These are phyloP conservation scores for Penicillium sp. DNA, from an alignment of 2,329 filamentous ascomycete species.

Conservation along the genomic window DNA sequence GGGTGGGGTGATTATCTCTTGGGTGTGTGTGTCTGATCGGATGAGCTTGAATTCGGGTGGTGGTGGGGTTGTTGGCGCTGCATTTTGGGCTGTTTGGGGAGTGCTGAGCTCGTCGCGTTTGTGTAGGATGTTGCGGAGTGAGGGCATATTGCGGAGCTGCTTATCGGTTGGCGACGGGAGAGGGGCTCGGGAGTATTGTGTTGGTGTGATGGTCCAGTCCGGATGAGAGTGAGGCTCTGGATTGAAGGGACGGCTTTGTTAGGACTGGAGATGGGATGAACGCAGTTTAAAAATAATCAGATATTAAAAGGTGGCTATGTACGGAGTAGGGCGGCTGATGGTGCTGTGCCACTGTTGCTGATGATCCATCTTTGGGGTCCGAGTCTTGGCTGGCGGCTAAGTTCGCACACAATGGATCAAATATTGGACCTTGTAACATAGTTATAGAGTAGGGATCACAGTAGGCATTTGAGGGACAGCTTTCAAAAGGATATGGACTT, in stretches of 20 bases:
- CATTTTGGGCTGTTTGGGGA: slow-evolving; percentile 42
- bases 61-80: slow-evolving; percentile 35
- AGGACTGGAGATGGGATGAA: background rate
- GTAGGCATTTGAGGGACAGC: too few relatives aligned
- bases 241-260: background rate
- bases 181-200: background rate
- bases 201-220: background rate
- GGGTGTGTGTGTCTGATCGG: slow-evolving; percentile 73
- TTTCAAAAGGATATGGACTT: background rate
- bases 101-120: slow-evolving; percentile 56
- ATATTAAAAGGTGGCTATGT: background rate
- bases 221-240: background rate
- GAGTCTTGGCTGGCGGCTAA: slow-evolving; percentile 9
- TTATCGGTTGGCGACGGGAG: background rate
- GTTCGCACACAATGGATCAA: background rate
- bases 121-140: slow-evolving; percentile 57
- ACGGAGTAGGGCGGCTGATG: background rate
- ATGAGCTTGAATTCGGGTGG: slow-evolving; percentile 75
- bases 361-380: background rate
- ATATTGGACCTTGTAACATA: too few relatives aligned
- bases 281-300: background rate
- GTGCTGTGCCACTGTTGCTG: too few relatives aligned
- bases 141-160: slow-evolving; percentile 47
- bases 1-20: slow-evolving; percentile 75
- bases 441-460: too few relatives aligned